A percentile compares a stretch with the other conserved stretches of the same genome.
phyloP scores from a whole-genome alignment of 257 asterid genomes.

The Solanum virginianum region DNA sequence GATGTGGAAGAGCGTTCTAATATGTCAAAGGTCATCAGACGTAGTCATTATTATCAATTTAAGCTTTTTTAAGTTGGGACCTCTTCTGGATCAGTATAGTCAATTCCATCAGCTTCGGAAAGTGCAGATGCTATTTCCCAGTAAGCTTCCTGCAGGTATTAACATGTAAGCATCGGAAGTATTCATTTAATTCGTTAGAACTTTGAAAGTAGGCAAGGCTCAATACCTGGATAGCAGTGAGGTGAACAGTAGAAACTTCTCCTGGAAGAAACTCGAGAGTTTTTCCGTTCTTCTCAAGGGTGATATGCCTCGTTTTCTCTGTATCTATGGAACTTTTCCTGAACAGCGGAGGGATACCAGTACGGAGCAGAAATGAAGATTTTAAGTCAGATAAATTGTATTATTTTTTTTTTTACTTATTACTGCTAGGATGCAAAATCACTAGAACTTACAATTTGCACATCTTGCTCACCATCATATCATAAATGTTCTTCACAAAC shows the following conservation, averaged over 20 bases:
- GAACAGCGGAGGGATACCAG: slow-evolving; percentile 6
- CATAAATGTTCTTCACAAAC: slow-evolving; percentile 79
- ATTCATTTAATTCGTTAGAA: background rate
- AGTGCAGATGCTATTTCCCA: slow-evolving; percentile 82
- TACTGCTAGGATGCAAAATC: background rate
- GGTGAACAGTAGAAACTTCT: slow-evolving; percentile 58
- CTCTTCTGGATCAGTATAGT: slow-evolving; percentile 96
- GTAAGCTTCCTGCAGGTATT: slow-evolving; percentile 61
- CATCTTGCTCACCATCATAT: slow-evolving; percentile 79
- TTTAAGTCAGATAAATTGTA: background rate
- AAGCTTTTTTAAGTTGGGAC: slow-evolving; percentile 11
- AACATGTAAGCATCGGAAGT: background rate
- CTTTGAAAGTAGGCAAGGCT: background rate
- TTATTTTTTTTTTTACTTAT: background rate
- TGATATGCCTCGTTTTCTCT: slow-evolving; percentile 32
- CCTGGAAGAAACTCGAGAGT: slow-evolving; percentile 53
- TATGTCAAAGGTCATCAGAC: background rate
- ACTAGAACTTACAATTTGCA: slow-evolving; percentile 45
- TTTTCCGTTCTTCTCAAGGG: slow-evolving; percentile 80
- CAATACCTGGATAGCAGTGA: slow-evolving; percentile 66
- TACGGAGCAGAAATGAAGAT: background rate
- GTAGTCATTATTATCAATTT: background rate
- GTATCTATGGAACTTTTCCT: slow-evolving; percentile 28
- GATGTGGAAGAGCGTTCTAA: background rate
- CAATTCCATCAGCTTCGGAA: slow-evolving; percentile 91